Base-by-base conservation (phyloP, 2,329 filamentous ascomycete genomes). In the Beauveria australis region DNA sequence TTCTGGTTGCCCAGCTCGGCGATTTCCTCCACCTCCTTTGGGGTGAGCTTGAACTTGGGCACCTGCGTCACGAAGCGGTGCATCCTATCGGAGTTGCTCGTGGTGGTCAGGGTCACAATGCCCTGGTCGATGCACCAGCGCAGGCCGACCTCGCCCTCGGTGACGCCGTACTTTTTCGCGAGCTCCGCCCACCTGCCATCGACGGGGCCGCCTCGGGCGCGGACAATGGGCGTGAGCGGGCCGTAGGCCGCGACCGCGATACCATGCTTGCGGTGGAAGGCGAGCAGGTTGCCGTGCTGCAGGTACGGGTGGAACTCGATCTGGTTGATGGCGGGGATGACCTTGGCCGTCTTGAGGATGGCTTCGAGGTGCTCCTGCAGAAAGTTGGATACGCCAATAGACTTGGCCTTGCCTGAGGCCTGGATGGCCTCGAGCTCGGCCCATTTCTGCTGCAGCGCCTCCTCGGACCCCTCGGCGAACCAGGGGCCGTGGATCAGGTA, bases 361-460 rank as follows among this genome's bases (percentile, higher is more conserved):
- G 74, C 68, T 69, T 87, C 80, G 22, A 88, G 72, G 65, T 88
- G 76, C 48, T 74, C 69, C 66, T 79, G 74, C 37, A 82, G 68
- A 69, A 89, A 93, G 76, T 93, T 94, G 68, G 87, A 90, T 16
- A 94, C 86, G 56, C 90, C 90, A 66, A 94, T 91, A 60, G 86
- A 84, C 65, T 79, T 81, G 53, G 84, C 85, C 63, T 82, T 82
- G 64, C 88, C 88, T 1, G 82, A 81, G 49, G 81, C 81, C 70
- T 86, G 80, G 78, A 92, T 85, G 33, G 82, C 83, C 68, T 89
- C 84, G 65, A 87, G 70, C 59, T 83, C 78, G 46, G 80, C 78
- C 85, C 85, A 88, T 61, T 77, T 76, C 49, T 72, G 65, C 70
- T 84, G 89, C 70, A 92, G 72, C 41, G 81, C 76, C 61, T 74